Evolutionary conservation across 2,329 filamentous ascomycete species (phyloP).

Genomic region (Huntiella decipiens): DNA sequence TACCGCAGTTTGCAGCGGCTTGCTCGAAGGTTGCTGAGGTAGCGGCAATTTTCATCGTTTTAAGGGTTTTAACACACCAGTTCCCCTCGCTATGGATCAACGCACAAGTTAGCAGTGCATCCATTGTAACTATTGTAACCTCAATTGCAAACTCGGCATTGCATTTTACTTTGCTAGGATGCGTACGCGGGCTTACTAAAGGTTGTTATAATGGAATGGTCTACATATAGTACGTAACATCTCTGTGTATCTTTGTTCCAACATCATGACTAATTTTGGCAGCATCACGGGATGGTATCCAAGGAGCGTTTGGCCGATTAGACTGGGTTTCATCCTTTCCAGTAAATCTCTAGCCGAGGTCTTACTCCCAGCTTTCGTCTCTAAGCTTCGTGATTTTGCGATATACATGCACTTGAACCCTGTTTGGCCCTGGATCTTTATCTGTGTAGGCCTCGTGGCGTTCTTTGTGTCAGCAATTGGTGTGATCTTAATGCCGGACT

Average conservation of each 20-base stretch:
- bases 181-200: background rate
- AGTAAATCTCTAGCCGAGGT: background rate
- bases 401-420: background rate
- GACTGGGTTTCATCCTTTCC: background rate
- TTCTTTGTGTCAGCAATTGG: background rate
- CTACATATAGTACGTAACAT: background rate
- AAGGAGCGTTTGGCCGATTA: background rate
- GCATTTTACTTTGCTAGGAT: background rate
- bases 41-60: background rate
- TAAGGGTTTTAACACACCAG: too few species aligned
- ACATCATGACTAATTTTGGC: background rate
- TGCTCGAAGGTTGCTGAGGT: background rate
- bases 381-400: background rate
- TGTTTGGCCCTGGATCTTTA: background rate
- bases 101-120: background rate
- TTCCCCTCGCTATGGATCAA: background rate
- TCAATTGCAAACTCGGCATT: background rate
- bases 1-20: too few species aligned
- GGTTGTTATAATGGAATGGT: background rate
- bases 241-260: background rate
- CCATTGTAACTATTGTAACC: background rate
- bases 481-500: background rate
- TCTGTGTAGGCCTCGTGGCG: background rate
- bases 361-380: background rate
- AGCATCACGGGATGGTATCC: background rate